Percentiles rank a stretch among this genome's conserved stretches.
Evolutionary conservation across 192 early-diverging fungal genomes (phyloP).

Genomic region (Linnemannia zychae): DNA sequence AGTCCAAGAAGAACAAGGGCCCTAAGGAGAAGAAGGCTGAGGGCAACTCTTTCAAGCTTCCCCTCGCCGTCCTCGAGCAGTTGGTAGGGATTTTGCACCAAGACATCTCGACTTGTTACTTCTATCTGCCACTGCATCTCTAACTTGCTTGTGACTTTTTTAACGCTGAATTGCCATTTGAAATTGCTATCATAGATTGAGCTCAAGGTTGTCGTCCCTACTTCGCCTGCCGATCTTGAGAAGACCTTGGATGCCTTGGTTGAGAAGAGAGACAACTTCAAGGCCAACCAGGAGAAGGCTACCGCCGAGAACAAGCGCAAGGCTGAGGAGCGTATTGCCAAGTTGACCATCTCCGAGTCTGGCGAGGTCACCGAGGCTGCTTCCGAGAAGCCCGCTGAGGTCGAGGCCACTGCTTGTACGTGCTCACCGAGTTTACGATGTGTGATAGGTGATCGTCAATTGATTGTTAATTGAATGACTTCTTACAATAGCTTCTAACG

Average conservation of each 20-base stretch:
- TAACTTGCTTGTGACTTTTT: not conserved
- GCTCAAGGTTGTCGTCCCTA: slow-evolving; percentile 87
- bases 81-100: slow-evolving; percentile 64
- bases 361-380: slow-evolving; percentile 22
- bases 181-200: slow-evolving; percentile 17
- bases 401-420: slow-evolving; percentile 45
- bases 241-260: slow-evolving; percentile 79
- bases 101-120: not conserved
- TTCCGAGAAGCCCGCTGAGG: slow-evolving; percentile 31
- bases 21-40: slow-evolving; percentile 60
- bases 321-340: slow-evolving; percentile 87
- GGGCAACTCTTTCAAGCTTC: slow-evolving; percentile 70
- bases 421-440: too few relatives aligned
- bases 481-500: not conserved
- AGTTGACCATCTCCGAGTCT: slow-evolving; percentile 39
- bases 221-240: slow-evolving; percentile 74
- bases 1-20: slow-evolving; percentile 74
- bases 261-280: slow-evolving; percentile 78
- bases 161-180: not conserved
- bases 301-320: slow-evolving; percentile 91
- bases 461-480: not conserved
- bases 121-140: too few relatives aligned
- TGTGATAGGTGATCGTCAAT: too few relatives aligned
- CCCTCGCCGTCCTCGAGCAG: slow-evolving; percentile 83
- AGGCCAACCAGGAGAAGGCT: slow-evolving; percentile 80